Conservation (phyloP, 2,329 filamentous ascomycete genomes). For the Fusarium sp. region DNA sequence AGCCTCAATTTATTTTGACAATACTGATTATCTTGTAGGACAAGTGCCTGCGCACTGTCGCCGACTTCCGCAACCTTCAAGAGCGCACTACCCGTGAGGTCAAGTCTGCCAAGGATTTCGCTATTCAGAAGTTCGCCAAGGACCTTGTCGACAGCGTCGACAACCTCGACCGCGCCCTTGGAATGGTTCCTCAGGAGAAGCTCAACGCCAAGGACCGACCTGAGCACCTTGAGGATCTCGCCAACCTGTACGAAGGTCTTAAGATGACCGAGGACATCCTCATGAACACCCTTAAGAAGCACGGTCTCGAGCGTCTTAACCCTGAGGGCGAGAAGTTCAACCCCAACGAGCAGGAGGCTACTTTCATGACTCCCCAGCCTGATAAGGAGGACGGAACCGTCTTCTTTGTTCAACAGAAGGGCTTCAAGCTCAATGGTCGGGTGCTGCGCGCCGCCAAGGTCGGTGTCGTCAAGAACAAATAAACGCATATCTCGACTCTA, state of each 20-base stretch:
- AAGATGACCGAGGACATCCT: slow-evolving; percentile 95
- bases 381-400: slow-evolving; percentile 92
- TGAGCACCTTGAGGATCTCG: slow-evolving; percentile 75
- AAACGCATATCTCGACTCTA: slow-evolving; percentile 40
- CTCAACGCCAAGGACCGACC: slow-evolving; percentile 65
- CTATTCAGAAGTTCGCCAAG: slow-evolving; percentile 94
- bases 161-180: slow-evolving; percentile 93
- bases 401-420: slow-evolving; percentile 94
- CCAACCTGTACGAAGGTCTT: slow-evolving; percentile 85
- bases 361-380: slow-evolving; percentile 88
- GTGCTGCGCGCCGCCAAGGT: slow-evolving; percentile 94
- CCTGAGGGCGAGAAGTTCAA: slow-evolving; percentile 90
- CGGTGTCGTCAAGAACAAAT: slow-evolving; percentile 88
- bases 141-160: slow-evolving; percentile 96
- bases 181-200: slow-evolving; percentile 80
- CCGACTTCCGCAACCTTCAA: slow-evolving; percentile 98
- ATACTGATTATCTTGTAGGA: slow-evolving; percentile 68
- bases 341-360: slow-evolving; percentile 95
- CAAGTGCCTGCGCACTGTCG: slow-evolving; percentile 91
- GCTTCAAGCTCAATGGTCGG: slow-evolving; percentile 92
- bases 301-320: slow-evolving; percentile 90
- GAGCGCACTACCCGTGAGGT: slow-evolving; percentile 93
- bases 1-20: not conserved
- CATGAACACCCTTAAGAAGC: slow-evolving; percentile 89
- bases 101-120: slow-evolving; percentile 88